Base-by-base conservation (phyloP, 164 flowering plant species). In the Nymphaea thermarum region DNA sequence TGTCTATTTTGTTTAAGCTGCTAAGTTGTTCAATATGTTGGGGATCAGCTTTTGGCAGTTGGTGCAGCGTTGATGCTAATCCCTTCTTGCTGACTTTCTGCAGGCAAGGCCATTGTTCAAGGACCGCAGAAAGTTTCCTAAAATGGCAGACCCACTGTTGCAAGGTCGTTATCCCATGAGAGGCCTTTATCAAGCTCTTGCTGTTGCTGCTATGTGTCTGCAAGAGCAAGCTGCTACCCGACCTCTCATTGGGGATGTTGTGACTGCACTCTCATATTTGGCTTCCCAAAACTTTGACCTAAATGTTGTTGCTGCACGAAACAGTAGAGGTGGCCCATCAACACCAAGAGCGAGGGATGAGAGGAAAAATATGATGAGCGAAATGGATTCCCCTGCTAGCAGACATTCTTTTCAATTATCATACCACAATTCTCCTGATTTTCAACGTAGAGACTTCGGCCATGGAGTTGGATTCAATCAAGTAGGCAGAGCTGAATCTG, bases 341-440 rank as follows among this genome's bases (percentile, higher is more conserved):
- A 51, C 57, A 51, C 57, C 57, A 51, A 68, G 72, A 63, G 71
- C 68, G 43, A 75, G 62, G 67, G 73, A 77, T 43, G 76, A 67
- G 61, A 77, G 75, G 62, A 70, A 63, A 47, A 71, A 66, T 4
- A 3, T 60, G 10, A 51, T 51, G 12, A 3, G 57, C 14, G 57
- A 15, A 3, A 7, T 51, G 57, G 57, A 51, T 51, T 51, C 57
- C 14, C 57, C 57, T 8, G 79, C 72, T 44, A 76, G 77, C 16
- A 70, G 76, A 41, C 79, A 72, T 67, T 84, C 88, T 44, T 80
- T 86, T 18, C 89, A 89, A 60, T 85, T 91, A 43, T 72, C 81
- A 4, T 77, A 82, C 62, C 84, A 67, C 76, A 83, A 82, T 66
- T 89, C 96, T 55, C 98, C 90, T 42, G 87, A 88, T 77, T 76